phyloP scores from a whole-genome alignment of 345 rosid species.

The Stellera chamaejasme region DNA sequence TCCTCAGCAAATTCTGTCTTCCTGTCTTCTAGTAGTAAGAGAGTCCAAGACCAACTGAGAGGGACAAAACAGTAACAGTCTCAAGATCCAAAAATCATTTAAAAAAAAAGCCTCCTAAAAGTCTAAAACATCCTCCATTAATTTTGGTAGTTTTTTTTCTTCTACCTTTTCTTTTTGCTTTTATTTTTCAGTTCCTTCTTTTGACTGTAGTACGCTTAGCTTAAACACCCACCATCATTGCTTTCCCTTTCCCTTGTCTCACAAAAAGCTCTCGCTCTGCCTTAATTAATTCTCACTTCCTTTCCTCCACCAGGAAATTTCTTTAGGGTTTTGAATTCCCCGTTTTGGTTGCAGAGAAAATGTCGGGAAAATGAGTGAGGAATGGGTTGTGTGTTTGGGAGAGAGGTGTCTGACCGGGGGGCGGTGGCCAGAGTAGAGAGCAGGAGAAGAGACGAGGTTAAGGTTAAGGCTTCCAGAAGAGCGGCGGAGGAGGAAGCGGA shows the following conservation, averaged over 20 bases:
- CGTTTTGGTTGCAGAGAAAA: conserved; percentile 12
- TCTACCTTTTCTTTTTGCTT: conserved; percentile 10
- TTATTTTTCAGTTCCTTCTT: conserved; percentile 10
- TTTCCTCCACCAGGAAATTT: background rate
- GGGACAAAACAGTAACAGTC: background rate
- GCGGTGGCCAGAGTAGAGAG: conserved; percentile 37
- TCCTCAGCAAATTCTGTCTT: background rate
- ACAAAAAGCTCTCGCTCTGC: conserved; percentile 17
- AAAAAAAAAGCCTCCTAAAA: conserved; percentile 1
- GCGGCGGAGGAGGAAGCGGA: conserved; percentile 4
- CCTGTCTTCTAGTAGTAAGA: background rate
- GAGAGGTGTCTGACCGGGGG: conserved; percentile 28
- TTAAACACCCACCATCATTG: conserved; percentile 34
- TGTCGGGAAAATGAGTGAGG: conserved; percentile 27
- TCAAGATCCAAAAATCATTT: conserved; percentile 17
- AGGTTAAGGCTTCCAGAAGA: conserved; percentile 15
- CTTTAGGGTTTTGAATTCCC: conserved; percentile 13
- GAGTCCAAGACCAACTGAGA: conserved; percentile 9
- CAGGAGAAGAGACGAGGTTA: conserved; percentile 26
- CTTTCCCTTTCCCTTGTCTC: conserved; percentile 26
- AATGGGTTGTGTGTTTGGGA: conserved; percentile 84
- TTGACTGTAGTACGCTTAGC: conserved; percentile 20
- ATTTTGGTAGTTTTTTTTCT: conserved; percentile 3
- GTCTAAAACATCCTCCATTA: conserved; percentile 2
- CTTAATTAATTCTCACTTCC: conserved; percentile 6